Percentiles rank a stretch among this genome's conserved stretches.
phyloP scores from a whole-genome alignment of 2,329 filamentous ascomycete species.

The Diplodia sapinea region DNA sequence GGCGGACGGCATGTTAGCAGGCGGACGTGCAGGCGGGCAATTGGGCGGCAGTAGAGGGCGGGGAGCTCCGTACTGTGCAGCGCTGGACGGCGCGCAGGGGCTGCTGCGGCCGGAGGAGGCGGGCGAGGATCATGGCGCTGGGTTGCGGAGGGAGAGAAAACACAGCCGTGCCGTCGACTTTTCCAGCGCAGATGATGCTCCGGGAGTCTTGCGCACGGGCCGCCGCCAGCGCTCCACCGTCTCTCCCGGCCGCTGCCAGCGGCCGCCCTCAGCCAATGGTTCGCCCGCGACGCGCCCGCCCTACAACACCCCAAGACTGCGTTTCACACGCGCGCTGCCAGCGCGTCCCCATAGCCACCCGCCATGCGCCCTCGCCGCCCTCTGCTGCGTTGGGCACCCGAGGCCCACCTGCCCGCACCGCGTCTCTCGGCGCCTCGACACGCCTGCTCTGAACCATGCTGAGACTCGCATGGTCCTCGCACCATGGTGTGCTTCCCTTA shows the following conservation, averaged over 20 bases:
- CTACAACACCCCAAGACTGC: slow-evolving; percentile 16
- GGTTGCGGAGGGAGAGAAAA: slow-evolving; percentile 17
- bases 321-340: slow-evolving; percentile 29
- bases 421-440: slow-evolving; percentile 22
- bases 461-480: slow-evolving; percentile 20
- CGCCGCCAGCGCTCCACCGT: slow-evolving; percentile 20
- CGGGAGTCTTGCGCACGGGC: slow-evolving; percentile 11
- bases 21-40: slow-evolving; percentile 8
- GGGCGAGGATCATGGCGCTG: slow-evolving; percentile 30
- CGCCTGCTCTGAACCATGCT: slow-evolving; percentile 16
- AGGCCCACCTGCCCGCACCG: slow-evolving; percentile 17
- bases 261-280: slow-evolving; percentile 20
- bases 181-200: slow-evolving; percentile 28
- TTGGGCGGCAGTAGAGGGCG: slow-evolving; percentile 14
- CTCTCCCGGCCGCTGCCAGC: slow-evolving; percentile 3
- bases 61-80: slow-evolving; percentile 21
- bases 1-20: slow-evolving; percentile 17
- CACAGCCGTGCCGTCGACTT: slow-evolving; percentile 22
- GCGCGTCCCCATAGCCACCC: slow-evolving; percentile 29
- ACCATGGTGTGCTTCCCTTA: slow-evolving; percentile 1
- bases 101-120: slow-evolving; percentile 19
- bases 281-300: slow-evolving; percentile 2
- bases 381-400: slow-evolving; percentile 22
- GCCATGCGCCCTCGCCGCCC: background rate
- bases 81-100: slow-evolving; percentile 41